Evolutionary conservation across 305 asterid species (phyloP), one percentile per base, ranked within the genome.

Genomic region (Solanum hybrid): DNA sequence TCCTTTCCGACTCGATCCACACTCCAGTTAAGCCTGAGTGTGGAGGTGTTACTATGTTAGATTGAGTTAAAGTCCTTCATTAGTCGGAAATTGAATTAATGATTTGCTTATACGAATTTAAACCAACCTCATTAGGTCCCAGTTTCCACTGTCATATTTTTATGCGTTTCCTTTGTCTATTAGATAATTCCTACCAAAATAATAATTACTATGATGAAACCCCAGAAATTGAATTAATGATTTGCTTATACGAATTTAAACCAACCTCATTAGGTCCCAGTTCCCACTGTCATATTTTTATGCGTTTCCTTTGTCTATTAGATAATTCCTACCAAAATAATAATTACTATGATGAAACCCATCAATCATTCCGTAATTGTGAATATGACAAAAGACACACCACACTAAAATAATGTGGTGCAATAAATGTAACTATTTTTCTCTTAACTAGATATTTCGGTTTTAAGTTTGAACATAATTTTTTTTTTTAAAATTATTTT

Each of bases 361-460:
- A 22, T 19, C 12, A 60, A 60, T 19, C 26, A 60, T 60, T 60
- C 0, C 11, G 1, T 22, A 29, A 22, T 4, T 64, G 27, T 64
- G 72, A 64, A 64, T 60, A 60, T 64, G 73, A 64, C 29, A 4
- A 64, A 64, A 22, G 29, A 64, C 12, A 22, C 13, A 64, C 13
- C 73, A 8, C 6, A 64, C 12, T 2, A 60, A 22, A 60, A 22
- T 0, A 64, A 64, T 8, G 72, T 0, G 6, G 6, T 64, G 3
- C 77, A 10, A 71, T 11, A 4, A 11, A 27, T 72, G 2, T 0
- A 15, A 27, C 11, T 27, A 0, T 64, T 64, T 64, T 64, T 19
- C 0, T 7, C 24, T 56, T 17, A 0, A 7, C 10, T 56, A 7
- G 0, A 60, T 60, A 7, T 60, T 0, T 60, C 0, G 5, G 0